Conservation (phyloP, 108 stramenopile genomes). For the Asterionellopsis glacialis region DNA sequence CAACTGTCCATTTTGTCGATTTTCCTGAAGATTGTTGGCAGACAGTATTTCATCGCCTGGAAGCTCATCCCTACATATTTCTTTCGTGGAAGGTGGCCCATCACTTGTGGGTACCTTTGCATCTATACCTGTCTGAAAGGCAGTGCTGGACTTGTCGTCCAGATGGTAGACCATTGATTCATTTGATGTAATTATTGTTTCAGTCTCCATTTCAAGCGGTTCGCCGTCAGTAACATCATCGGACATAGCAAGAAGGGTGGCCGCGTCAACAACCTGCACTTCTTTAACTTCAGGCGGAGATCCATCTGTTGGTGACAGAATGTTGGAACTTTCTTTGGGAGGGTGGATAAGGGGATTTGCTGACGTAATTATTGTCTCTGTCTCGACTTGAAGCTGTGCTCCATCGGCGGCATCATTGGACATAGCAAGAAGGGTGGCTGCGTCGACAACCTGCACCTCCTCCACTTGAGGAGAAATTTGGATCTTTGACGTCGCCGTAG, state of each 20-base stretch:
- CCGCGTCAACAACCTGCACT: conserved; percentile 32
- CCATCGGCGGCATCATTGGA: not conserved
- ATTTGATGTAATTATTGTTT: not conserved
- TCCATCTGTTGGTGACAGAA: not conserved
- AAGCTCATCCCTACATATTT: not conserved
- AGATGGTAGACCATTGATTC: too few relatives aligned
- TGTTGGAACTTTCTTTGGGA: not conserved
- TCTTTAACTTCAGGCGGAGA: not conserved
- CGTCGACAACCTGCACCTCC: conserved; percentile 27
- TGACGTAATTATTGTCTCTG: not conserved
- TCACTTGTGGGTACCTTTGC: not conserved
- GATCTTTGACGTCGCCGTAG: too few relatives aligned
- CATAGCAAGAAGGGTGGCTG: conserved; percentile 26
- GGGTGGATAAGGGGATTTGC: not conserved
- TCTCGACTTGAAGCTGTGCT: not conserved
- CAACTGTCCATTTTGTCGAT: not conserved
- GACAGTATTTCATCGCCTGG: not conserved
- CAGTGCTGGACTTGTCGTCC: too few relatives aligned
- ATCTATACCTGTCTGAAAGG: not conserved
- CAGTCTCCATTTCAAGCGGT: not conserved
- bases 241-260: conserved; percentile 18
- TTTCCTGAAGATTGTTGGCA: not conserved
- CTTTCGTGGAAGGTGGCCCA: not conserved
- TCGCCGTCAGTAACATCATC: not conserved
- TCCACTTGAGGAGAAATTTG: not conserved